These are phyloP conservation scores for Pyricularia sp. DNA, from an alignment of 2,329 filamentous ascomycete genomes.

Conservation along the genomic window DNA sequence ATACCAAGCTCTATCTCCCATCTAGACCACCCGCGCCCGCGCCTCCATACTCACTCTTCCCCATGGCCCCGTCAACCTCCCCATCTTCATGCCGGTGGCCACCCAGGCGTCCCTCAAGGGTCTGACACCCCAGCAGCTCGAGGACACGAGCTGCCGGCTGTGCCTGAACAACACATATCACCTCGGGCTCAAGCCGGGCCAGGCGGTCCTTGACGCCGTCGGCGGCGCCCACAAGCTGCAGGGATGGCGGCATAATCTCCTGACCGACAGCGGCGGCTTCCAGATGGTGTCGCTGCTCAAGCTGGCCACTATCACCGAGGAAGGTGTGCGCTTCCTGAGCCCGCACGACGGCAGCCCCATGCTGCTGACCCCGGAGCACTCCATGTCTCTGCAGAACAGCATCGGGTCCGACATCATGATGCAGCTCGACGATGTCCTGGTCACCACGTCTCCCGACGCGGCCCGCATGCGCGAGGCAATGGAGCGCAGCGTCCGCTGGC, in stretches of 20 bases:
- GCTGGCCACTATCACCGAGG: slow-evolving; percentile 85
- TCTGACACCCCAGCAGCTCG: slow-evolving; percentile 81
- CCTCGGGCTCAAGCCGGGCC: slow-evolving; percentile 84
- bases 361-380: slow-evolving; percentile 95
- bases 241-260: slow-evolving; percentile 87
- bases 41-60: slow-evolving; percentile 79
- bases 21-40: slow-evolving; percentile 82
- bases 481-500: slow-evolving; percentile 87
- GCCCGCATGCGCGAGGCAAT: slow-evolving; percentile 87
- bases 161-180: slow-evolving; percentile 99
- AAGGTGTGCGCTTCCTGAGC: slow-evolving; percentile 90
- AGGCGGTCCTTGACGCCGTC: slow-evolving; percentile 72
- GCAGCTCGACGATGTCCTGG: slow-evolving; percentile 97
- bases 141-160: slow-evolving; percentile 74
- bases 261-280: slow-evolving; percentile 76
- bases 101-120: slow-evolving; percentile 95
- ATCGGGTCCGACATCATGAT: slow-evolving; percentile 99
- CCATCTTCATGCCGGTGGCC: slow-evolving; percentile 97
- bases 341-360: slow-evolving; percentile 87
- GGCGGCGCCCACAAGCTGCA: slow-evolving; percentile 92
- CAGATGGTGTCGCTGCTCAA: slow-evolving; percentile 97
- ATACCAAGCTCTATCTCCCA: background rate
- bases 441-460: slow-evolving; percentile 83
- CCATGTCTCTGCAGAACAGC: slow-evolving; percentile 87
- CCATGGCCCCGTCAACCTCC: slow-evolving; percentile 80